Evolutionary conservation across 371 early-diverging fungal genomes (phyloP).

Genomic region (Mucor ambiguus): DNA sequence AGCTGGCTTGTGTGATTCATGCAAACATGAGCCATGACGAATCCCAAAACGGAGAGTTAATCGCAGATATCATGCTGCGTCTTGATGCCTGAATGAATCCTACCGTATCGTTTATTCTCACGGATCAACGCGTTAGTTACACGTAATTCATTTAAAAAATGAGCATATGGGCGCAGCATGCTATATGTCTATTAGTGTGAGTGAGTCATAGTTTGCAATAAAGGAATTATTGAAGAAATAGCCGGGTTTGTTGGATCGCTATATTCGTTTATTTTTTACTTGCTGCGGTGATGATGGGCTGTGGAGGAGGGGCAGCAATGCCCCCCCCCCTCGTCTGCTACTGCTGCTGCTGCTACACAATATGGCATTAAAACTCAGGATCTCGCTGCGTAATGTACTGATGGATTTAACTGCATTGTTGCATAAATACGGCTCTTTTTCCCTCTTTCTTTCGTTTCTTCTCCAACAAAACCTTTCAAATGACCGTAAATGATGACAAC

Average conservation of each 20-base stretch:
- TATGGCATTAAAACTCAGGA: not conserved
- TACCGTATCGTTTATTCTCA: slow-evolving; percentile 12
- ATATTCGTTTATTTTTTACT: not conserved
- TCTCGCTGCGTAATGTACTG: not conserved
- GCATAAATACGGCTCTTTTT: not conserved
- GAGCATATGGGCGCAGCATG: not conserved
- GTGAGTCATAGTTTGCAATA: not conserved
- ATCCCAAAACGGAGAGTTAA: not conserved
- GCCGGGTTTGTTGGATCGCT: not conserved
- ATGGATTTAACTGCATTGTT: not conserved
- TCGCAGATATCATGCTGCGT: not conserved
- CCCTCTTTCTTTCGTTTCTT: not conserved
- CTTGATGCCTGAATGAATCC: not conserved
- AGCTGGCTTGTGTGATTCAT: not conserved
- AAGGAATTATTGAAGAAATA: not conserved
- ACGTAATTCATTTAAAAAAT: not conserved
- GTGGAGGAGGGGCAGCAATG: not conserved
- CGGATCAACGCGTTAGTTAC: not conserved
- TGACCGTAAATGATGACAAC: slow-evolving; percentile 9
- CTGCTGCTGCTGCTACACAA: not conserved
- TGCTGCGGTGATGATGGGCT: slow-evolving; percentile 1
- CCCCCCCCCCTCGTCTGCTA: not conserved
- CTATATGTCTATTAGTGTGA: not conserved
- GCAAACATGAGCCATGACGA: not conserved
- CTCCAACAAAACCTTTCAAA: not conserved